Evolutionary conservation across 1,284 basidiomycete species (phyloP), one percentile per base, ranked within the genome.

Genomic region (Cryptococcus sp.): DNA sequence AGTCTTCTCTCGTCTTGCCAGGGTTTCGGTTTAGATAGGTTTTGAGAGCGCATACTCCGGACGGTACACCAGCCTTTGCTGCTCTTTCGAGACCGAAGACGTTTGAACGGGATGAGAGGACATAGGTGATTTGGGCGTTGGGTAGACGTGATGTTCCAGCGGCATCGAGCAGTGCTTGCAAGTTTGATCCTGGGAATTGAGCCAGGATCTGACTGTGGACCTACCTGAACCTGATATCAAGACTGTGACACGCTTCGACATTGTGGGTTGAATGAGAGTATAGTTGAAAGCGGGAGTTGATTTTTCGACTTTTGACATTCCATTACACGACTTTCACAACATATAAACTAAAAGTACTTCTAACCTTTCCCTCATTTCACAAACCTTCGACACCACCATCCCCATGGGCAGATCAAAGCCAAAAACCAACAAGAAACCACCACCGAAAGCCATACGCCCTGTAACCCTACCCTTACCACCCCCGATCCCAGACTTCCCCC

Each of bases 101-200:
- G 30, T 87, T 86, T 68, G 94, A 95, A 44, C 92, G 84, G 70
- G 95, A 97, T 1, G 95, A 97, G 56, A 98, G 78, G 42, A 98
- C 95, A 63, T 88, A 83, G 45, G 81, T 82, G 72, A 98, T 89
- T 50, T 81, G 76, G 1, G 87, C 80, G 59, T 86, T 76, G 32
- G 90, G 86, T 44, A 90, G 80, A 33, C 56, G 62, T 8, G 63
- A 54, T 13, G 82, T 73, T 50, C 82, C 78, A 13, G 87, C 83
- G 4, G 93, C 91, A 74, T 97, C 89, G 67, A 98, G 90, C 57
- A 98, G 82, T 0, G 95, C 94, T 78, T 98, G 94, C 31, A 98
- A 83, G 78, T 98, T 98, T 34, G 89, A 88, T 44, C 95, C 93
- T 96, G 64, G 6, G 11, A 8, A 14, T 33, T 37, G 37, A 34